These are phyloP conservation scores for Puya raimondii DNA, from an alignment of 176 grass and related monocot species.

Conservation along the genomic window DNA sequence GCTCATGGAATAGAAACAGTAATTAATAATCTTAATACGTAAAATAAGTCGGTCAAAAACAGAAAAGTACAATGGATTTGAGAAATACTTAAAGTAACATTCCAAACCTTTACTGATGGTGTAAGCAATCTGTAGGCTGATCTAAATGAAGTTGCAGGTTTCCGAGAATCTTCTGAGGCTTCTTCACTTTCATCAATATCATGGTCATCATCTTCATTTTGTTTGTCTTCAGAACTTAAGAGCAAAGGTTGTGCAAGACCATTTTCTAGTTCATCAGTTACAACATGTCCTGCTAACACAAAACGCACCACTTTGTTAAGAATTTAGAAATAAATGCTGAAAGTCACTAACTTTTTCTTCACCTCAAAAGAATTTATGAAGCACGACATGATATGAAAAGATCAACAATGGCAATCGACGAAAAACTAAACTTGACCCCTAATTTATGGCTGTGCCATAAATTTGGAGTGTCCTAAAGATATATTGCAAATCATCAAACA, in stretches of 20 bases:
- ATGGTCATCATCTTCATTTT: slow-evolving; percentile 59
- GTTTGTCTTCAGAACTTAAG: slow-evolving; percentile 35
- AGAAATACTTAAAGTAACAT: not conserved
- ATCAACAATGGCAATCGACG: not conserved
- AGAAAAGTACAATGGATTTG: not conserved
- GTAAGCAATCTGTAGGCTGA: slow-evolving; percentile 98
- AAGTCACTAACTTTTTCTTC: not conserved
- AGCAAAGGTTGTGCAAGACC: slow-evolving; percentile 73
- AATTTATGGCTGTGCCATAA: no score
- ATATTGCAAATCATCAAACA: no score
- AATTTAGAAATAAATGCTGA: not conserved
- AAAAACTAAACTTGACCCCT: not conserved
- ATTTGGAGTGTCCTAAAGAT: no score
- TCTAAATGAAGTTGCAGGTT: slow-evolving; percentile 59
- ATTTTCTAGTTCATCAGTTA: slow-evolving; percentile 49
- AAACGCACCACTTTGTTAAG: not conserved
- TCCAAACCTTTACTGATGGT: slow-evolving; percentile 70
- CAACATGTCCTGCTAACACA: slow-evolving; percentile 40
- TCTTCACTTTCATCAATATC: slow-evolving; percentile 69
- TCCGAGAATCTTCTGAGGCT: slow-evolving; percentile 50
- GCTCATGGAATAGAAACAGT: not conserved
- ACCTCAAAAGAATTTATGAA: not conserved
- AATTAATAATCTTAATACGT: not conserved
- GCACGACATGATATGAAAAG: not conserved
- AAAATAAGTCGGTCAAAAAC: not conserved